Evolutionary conservation across 306 rosid genomes (phyloP).

Genomic region (Albizia julibrissin): DNA sequence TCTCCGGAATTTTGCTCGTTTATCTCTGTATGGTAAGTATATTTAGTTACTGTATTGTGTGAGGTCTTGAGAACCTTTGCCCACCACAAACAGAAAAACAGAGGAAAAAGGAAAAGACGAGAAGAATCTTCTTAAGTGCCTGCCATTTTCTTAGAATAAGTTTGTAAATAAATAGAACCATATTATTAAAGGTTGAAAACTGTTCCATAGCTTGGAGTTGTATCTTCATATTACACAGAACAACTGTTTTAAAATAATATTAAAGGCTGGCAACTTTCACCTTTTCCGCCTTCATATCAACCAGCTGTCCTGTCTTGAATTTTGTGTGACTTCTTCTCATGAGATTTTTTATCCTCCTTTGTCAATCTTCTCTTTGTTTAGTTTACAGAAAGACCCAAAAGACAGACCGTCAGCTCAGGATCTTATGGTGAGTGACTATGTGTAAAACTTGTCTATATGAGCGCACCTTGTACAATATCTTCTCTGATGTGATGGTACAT

Average conservation of each 20-base stretch:
- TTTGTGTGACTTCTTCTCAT: constrained; percentile 22
- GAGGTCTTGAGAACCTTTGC: constrained; percentile 11
- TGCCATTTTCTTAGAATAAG: neutral
- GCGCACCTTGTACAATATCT: constrained; percentile 14
- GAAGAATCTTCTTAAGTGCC: neutral
- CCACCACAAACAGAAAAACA: constrained; percentile 4
- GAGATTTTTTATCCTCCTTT: constrained; percentile 39
- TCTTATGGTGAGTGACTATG: constrained; percentile 62
- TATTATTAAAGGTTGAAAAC: neutral
- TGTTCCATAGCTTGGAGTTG: neutral
- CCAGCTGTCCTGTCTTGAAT: constrained; percentile 14
- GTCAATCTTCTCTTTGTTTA: constrained; percentile 36
- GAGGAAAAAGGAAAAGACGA: neutral
- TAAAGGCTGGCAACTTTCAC: neutral
- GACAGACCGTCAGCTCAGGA: constrained; percentile 71
- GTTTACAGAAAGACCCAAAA: constrained; percentile 72
- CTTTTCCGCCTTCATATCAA: neutral
- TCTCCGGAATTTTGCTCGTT: constrained; percentile 84
- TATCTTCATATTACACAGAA: constrained; percentile 16
- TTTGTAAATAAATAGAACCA: neutral
- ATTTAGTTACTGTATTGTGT: constrained; percentile 19
- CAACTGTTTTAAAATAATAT: neutral
- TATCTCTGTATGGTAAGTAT: constrained; percentile 81
- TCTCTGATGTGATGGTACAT: constrained; percentile 34
- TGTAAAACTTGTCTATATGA: constrained; percentile 28